These are phyloP conservation scores for Silene latifolia DNA, from an alignment of 148 eudicot genomes.

Conservation along the genomic window DNA sequence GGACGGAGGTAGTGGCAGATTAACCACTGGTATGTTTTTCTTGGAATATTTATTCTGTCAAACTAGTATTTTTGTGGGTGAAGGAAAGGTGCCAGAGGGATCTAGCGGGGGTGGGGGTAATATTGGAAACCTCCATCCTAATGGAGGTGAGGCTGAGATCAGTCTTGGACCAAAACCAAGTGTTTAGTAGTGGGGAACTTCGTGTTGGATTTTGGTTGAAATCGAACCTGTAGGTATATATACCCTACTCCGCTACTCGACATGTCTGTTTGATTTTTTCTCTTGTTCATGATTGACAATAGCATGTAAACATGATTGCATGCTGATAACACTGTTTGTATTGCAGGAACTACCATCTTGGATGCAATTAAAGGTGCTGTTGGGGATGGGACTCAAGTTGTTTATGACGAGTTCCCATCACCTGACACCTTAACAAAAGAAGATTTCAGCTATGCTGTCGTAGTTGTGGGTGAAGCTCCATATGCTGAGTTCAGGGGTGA, in stretches of 20 bases:
- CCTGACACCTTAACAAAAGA: conserved; percentile 49
- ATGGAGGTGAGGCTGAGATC: not conserved
- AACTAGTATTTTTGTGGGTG: not conserved
- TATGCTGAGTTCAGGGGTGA: conserved; percentile 81
- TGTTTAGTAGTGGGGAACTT: not conserved
- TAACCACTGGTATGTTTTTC: conserved; percentile 69
- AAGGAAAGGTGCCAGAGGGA: not conserved
- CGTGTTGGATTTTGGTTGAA: not conserved
- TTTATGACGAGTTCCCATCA: conserved; percentile 62
- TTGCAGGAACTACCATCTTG: conserved; percentile 77
- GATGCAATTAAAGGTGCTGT: conserved; percentile 62
- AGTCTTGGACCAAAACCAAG: not conserved
- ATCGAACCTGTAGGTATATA: not conserved
- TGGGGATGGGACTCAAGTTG: conserved; percentile 54
- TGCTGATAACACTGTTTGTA: conserved; percentile 11
- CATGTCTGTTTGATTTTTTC: not conserved
- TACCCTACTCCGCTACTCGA: not conserved
- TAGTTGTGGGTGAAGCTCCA: conserved; percentile 83
- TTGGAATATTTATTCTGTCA: not conserved
- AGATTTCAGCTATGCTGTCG: conserved; percentile 67
- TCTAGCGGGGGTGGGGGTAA: not conserved
- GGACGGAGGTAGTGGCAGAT: conserved; percentile 79
- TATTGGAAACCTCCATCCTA: not conserved
- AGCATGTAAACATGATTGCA: not conserved
- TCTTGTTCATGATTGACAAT: not conserved